Conservation (phyloP, 768 basidiomycete species). For the Kwoniella sp. region DNA sequence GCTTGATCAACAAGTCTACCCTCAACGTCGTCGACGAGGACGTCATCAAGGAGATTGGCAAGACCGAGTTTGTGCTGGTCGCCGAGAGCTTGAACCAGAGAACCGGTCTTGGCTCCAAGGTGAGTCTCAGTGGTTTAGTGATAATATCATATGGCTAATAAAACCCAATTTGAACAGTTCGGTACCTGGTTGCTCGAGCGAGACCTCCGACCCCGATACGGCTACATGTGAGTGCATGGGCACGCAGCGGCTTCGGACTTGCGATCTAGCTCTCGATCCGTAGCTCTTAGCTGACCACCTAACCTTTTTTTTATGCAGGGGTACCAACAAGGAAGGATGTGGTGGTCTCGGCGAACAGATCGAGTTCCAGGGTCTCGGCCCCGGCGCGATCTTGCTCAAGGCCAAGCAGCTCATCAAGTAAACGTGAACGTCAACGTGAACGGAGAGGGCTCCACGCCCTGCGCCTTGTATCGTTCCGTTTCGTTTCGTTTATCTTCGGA, state of each 20-base stretch:
- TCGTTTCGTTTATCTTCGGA: too few species aligned
- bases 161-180: slow-evolving; percentile 59
- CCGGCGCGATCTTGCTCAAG: slow-evolving; percentile 59
- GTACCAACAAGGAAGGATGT: slow-evolving; percentile 58
- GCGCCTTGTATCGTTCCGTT: too few species aligned
- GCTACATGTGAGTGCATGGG: slow-evolving; percentile 63
- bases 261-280: background rate
- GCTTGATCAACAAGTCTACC: slow-evolving; percentile 82
- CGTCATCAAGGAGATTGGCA: slow-evolving; percentile 71
- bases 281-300: background rate
- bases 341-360: slow-evolving; percentile 79
- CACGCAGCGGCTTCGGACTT: background rate
- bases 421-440: too few species aligned
- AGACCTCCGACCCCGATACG: slow-evolving; percentile 74
- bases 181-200: slow-evolving; percentile 87
- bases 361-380: slow-evolving; percentile 76
- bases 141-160: background rate
- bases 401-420: slow-evolving; percentile 37
- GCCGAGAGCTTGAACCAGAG: slow-evolving; percentile 86
- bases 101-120: slow-evolving; percentile 63
- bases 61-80: slow-evolving; percentile 75
- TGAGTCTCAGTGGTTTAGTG: slow-evolving; percentile 1
- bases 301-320: slow-evolving; percentile 4
- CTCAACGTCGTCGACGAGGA: slow-evolving; percentile 82
- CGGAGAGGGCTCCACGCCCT: background rate